These are phyloP conservation scores for Diplodia intermedia DNA, from an alignment of 2,329 filamentous ascomycete species.

Conservation along the genomic window DNA sequence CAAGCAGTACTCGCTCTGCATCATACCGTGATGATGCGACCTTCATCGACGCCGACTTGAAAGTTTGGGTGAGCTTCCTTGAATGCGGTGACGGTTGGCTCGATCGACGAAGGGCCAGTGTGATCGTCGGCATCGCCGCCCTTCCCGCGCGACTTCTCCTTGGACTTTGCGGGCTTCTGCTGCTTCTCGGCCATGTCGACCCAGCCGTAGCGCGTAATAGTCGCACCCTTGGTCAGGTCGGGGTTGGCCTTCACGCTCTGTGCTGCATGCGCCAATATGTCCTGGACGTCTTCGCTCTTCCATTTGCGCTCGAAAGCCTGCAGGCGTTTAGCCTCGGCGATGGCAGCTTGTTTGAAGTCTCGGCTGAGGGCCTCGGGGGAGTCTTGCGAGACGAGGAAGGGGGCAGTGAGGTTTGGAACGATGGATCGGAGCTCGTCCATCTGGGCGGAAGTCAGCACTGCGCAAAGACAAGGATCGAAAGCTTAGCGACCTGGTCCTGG, in stretches of 20 bases:
- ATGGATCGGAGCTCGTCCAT: slow-evolving; percentile 52
- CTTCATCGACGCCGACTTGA: slow-evolving; percentile 42
- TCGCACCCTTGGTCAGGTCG: slow-evolving; percentile 47
- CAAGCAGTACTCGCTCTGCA: neutral
- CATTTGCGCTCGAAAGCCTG: slow-evolving; percentile 48
- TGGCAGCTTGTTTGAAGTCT: slow-evolving; percentile 48
- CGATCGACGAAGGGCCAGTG: slow-evolving; percentile 36
- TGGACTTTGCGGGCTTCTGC: slow-evolving; percentile 27
- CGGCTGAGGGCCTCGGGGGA: slow-evolving; percentile 45
- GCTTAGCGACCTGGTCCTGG: slow-evolving; percentile 47
- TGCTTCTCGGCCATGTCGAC: slow-evolving; percentile 40
- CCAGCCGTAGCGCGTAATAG: slow-evolving; percentile 51
- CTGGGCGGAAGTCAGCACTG: slow-evolving; percentile 40
- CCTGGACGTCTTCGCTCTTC: slow-evolving; percentile 47
- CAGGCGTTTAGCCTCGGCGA: slow-evolving; percentile 46
- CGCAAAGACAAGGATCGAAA: neutral
- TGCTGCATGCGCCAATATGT: slow-evolving; percentile 44
- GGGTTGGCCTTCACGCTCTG: slow-evolving; percentile 47
- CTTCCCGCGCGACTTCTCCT: slow-evolving; percentile 33
- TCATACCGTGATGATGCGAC: slow-evolving; percentile 41
- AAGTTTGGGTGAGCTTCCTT: slow-evolving; percentile 37
- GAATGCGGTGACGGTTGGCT: slow-evolving; percentile 40
- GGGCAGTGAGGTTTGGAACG: slow-evolving; percentile 52
- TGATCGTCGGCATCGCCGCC: slow-evolving; percentile 33
- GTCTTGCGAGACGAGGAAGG: slow-evolving; percentile 43